Percentiles rank a stretch among this genome's conserved stretches.
Conservation (phyloP, 2,329 filamentous ascomycete species). For the Penicillium psychrosexuale region DNA sequence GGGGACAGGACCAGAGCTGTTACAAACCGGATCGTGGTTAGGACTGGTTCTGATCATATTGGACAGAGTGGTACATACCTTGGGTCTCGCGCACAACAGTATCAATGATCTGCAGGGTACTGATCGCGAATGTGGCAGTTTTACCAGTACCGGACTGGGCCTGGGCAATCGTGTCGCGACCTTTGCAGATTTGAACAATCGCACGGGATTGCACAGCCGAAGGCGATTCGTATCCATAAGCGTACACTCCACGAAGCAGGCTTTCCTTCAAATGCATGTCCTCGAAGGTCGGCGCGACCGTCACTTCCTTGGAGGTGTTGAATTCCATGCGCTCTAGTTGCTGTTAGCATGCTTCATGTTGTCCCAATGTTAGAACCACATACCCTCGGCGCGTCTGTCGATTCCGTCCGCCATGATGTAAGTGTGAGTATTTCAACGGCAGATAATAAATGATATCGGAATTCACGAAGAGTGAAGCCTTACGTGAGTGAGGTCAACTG, state of each 20-base stretch:
- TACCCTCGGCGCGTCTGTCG: constrained; percentile 80
- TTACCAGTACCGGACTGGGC: constrained; percentile 97
- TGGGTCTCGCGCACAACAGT: constrained; percentile 89
- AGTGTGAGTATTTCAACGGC: constrained; percentile 7
- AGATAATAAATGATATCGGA: constrained; percentile 9
- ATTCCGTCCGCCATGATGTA: constrained; percentile 83
- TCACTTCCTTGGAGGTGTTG: constrained; percentile 95
- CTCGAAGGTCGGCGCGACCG: constrained; percentile 85
- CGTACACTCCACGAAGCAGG: constrained; percentile 93
- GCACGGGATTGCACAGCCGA: constrained; percentile 97
- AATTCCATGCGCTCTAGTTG: constrained; percentile 86
- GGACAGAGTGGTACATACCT: constrained; percentile 37
- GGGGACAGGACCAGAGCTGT: constrained; percentile 86
- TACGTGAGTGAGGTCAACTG: constrained; percentile 4
- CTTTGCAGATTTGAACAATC: constrained; percentile 98
- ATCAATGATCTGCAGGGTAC: constrained; percentile 92
- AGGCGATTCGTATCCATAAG: constrained; percentile 96
- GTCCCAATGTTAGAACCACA: constrained; percentile 10
- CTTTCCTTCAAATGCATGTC: constrained; percentile 98
- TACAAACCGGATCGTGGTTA: constrained; percentile 7
- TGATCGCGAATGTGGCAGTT: constrained; percentile 94
- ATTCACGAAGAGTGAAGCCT: constrained; percentile 8
- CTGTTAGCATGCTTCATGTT: constrained; percentile 24
- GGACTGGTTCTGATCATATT: neutral
- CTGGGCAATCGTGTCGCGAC: constrained; percentile 96